Evolutionary conservation across 495 filamentous ascomycete genomes (phyloP).

Genomic region (Usnea hakonensis): DNA sequence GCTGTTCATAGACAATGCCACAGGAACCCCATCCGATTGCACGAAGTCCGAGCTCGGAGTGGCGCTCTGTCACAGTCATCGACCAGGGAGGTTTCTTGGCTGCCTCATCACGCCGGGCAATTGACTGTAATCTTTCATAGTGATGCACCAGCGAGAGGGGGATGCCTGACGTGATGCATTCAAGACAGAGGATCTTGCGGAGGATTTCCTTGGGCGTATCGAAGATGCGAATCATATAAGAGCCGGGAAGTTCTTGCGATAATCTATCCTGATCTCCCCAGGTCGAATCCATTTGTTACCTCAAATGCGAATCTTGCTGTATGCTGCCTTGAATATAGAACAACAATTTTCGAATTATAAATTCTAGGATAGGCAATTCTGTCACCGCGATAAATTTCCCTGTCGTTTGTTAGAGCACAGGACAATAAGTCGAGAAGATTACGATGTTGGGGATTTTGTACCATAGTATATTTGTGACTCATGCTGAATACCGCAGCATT

Average conservation of each 20-base stretch:
- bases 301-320: background rate
- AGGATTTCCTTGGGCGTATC: background rate
- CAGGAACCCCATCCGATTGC: constrained; percentile 3
- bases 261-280: background rate
- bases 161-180: background rate
- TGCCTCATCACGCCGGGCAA: background rate
- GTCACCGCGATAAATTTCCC: too few relatives aligned
- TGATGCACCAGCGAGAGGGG: background rate
- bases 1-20: constrained; percentile 3
- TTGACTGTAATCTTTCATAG: background rate
- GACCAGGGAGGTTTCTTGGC: background rate
- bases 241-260: background rate
- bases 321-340: background rate
- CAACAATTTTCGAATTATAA: background rate
- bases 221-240: background rate
- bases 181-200: background rate
- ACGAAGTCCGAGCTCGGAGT: background rate
- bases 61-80: background rate
- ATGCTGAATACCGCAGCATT: too few relatives aligned
- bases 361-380: background rate
- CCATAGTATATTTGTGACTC: background rate
- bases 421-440: background rate
- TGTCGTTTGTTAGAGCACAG: background rate
- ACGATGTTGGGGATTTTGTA: background rate
- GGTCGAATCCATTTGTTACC: background rate